Conservation (phyloP, 257 asterid species). For the Handroanthus guayacan region DNA sequence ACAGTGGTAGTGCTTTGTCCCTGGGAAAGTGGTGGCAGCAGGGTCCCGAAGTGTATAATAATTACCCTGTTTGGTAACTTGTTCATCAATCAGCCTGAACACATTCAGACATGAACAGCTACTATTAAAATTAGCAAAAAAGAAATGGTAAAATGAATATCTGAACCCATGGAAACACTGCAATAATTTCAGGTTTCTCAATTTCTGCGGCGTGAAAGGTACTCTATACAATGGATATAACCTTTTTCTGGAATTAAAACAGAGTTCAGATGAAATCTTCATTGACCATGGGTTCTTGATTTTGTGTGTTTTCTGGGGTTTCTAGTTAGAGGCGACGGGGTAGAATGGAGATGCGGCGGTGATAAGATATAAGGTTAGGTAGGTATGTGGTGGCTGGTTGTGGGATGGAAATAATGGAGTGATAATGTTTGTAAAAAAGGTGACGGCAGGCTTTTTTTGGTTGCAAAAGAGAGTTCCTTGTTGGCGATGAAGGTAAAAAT, state of each 20-base stretch:
- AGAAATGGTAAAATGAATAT: background rate
- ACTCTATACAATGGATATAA: background rate
- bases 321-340: constrained; percentile 4
- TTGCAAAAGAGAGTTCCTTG: background rate
- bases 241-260: background rate
- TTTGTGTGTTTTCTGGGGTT: background rate
- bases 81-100: background rate
- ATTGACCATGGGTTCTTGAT: background rate
- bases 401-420: background rate
- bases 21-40: background rate
- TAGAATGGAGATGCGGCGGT: background rate
- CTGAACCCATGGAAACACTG: background rate
- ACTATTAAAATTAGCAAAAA: background rate
- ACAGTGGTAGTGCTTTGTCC: background rate
- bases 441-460: background rate
- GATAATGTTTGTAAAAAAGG: background rate
- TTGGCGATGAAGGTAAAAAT: background rate
- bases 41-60: background rate
- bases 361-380: background rate
- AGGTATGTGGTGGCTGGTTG: background rate
- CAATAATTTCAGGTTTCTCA: background rate
- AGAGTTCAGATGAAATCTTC: background rate
- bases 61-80: background rate
- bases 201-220: background rate
- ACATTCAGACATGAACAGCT: background rate